Evolutionary conservation across 495 filamentous ascomycete species (phyloP).

Genomic region (Aspergillus baeticus): DNA sequence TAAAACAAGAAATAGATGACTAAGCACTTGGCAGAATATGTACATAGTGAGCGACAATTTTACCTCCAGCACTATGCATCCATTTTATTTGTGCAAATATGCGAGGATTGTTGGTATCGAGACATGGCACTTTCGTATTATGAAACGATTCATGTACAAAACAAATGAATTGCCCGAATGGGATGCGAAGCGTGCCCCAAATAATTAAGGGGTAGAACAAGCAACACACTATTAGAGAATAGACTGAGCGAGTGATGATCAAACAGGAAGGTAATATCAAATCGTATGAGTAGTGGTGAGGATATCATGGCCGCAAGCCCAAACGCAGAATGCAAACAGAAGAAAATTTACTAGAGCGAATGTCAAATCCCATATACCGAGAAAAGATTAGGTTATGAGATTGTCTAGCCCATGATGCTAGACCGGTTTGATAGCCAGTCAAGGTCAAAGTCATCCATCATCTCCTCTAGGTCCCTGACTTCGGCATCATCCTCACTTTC

Average conservation of each 20-base stretch:
- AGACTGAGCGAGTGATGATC: neutral
- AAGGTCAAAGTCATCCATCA: constrained; percentile 40
- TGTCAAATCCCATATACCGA: neutral
- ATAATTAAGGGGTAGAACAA: neutral
- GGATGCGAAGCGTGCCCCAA: neutral
- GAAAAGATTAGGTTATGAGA: constrained; percentile 12
- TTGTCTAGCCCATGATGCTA: neutral
- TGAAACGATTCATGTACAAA: neutral
- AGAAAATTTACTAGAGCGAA: neutral
- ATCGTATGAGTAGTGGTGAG: neutral
- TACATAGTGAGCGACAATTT: too few species aligned
- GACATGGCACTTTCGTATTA: neutral
- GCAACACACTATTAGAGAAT: neutral
- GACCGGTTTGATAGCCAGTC: constrained; percentile 37
- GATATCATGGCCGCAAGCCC: neutral
- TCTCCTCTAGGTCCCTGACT: constrained; percentile 34
- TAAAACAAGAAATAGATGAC: constrained; percentile 11
- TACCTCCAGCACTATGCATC: too few species aligned
- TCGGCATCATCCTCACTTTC: constrained; percentile 22
- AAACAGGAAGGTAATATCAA: neutral
- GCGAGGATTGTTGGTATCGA: neutral
- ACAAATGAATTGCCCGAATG: neutral
- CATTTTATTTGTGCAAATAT: neutral
- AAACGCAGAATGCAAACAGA: neutral
- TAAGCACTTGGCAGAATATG: constrained; percentile 6